Conservation (phyloP, 345 rosid genomes). For the Mallotus nudiflorus region DNA sequence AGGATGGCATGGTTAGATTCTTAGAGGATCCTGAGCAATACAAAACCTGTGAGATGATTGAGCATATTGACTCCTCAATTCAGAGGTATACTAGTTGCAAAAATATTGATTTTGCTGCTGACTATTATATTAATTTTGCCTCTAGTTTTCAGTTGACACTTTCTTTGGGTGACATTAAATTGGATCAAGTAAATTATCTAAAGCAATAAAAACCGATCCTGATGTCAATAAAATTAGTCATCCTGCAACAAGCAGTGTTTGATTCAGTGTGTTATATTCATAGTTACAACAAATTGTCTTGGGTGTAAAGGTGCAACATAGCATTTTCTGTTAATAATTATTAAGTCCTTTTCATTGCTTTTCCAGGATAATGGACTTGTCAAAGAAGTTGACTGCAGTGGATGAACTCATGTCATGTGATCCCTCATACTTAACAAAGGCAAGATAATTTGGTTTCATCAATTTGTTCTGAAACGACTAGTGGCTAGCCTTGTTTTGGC, state of each 20-base stretch:
- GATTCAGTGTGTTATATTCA: not conserved
- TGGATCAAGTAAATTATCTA: not conserved
- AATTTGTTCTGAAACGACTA: conserved; percentile 9
- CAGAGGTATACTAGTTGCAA: conserved; percentile 53
- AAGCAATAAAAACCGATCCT: not conserved
- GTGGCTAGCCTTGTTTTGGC: conserved; percentile 1
- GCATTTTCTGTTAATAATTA: not conserved
- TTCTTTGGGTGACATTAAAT: conserved; percentile 1
- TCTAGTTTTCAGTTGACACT: not conserved
- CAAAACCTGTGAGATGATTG: conserved; percentile 84
- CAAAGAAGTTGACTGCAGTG: conserved; percentile 75
- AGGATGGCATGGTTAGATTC: conserved; percentile 99
- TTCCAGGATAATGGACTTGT: conserved; percentile 73
- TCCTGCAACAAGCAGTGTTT: not conserved
- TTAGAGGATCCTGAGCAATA: conserved; percentile 97
- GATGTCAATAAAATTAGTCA: not conserved
- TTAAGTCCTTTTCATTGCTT: not conserved
- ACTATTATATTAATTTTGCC: not conserved
- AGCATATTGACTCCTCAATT: conserved; percentile 75
- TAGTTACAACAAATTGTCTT: not conserved
- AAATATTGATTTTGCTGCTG: no score
- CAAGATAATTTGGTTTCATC: conserved; percentile 16
- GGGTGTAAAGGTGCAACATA: not conserved
- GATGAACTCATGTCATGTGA: conserved; percentile 81
- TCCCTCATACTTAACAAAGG: conserved; percentile 79